Evolutionary conservation across 768 basidiomycete genomes (phyloP).

Genomic region (Wakefieldia striispora): DNA sequence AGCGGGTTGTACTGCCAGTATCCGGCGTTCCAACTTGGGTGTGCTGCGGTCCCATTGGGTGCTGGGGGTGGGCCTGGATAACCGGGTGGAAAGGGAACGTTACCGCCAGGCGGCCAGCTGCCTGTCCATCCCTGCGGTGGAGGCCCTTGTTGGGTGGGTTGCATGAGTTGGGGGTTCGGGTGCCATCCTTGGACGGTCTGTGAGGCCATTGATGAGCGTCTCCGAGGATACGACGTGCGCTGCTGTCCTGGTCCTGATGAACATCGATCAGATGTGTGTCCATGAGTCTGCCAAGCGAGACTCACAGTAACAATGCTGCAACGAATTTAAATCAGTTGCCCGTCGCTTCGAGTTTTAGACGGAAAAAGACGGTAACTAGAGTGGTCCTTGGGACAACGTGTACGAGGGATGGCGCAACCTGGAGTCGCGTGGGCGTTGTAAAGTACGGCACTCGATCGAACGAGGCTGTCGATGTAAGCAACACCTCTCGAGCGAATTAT

Average conservation of each 20-base stretch:
- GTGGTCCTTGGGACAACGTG: conserved; percentile 5
- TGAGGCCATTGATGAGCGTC: conserved; percentile 18
- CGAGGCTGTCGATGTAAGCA: background rate
- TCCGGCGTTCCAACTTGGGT: conserved; percentile 49
- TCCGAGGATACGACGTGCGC: background rate
- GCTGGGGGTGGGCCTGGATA: conserved; percentile 53
- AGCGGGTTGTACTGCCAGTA: conserved; percentile 51
- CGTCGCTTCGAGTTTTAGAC: too few species aligned
- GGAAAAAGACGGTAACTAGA: background rate
- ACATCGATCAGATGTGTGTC: conserved; percentile 1
- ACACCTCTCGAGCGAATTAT: background rate
- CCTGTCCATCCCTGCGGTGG: conserved; percentile 37
- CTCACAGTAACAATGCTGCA: background rate
- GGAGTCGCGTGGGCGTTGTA: background rate
- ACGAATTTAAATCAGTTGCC: too few species aligned
- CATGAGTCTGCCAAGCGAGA: background rate
- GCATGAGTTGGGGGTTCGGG: conserved; percentile 34
- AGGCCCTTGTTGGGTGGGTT: conserved; percentile 18
- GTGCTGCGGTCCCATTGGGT: conserved; percentile 46
- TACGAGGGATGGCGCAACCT: background rate
- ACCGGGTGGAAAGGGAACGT: conserved; percentile 30
- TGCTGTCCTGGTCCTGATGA: conserved; percentile 6
- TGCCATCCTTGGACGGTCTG: conserved; percentile 30
- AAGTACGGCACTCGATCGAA: background rate
- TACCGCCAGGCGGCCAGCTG: conserved; percentile 34